Conservation (phyloP, 2,329 filamentous ascomycete species). For the Dactylellina cionopaga region DNA sequence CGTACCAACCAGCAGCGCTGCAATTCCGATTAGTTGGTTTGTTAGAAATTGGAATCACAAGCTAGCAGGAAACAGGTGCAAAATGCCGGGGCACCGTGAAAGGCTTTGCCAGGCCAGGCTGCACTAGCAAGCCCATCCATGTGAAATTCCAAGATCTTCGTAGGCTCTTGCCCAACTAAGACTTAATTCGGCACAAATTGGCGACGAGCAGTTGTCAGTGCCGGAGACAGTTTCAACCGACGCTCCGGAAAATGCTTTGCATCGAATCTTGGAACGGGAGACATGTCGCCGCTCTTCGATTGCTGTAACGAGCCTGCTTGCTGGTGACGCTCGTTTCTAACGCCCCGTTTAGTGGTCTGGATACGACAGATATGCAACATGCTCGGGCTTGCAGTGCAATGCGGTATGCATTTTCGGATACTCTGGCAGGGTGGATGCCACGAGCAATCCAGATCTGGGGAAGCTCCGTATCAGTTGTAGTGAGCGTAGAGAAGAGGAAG, state of each 20-base stretch:
- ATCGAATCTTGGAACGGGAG: background rate
- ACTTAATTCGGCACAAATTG: conserved; percentile 18
- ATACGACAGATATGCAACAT: conserved; percentile 33
- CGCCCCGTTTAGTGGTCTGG: conserved; percentile 20
- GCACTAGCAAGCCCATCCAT: conserved; percentile 30
- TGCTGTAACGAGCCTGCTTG: conserved; percentile 4
- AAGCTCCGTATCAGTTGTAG: no score
- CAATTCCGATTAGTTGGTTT: background rate
- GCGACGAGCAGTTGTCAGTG: background rate
- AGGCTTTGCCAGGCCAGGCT: background rate
- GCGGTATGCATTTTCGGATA: no score
- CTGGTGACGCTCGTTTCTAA: background rate
- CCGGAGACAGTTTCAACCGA: conserved; percentile 41
- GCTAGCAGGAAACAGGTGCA: conserved; percentile 15
- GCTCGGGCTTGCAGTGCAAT: no score
- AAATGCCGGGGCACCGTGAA: conserved; percentile 25
- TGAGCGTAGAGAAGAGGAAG: no score
- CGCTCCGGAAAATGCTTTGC: background rate
- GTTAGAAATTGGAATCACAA: conserved; percentile 44
- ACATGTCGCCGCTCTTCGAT: conserved; percentile 12
- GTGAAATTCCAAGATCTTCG: conserved; percentile 37
- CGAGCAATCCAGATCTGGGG: no score
- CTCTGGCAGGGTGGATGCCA: no score
- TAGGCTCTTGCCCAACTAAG: conserved; percentile 32
- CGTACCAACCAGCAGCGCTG: no score